phyloP scores from a whole-genome alignment of 768 basidiomycete species.

The Tylopilus cervinicoccineus region DNA sequence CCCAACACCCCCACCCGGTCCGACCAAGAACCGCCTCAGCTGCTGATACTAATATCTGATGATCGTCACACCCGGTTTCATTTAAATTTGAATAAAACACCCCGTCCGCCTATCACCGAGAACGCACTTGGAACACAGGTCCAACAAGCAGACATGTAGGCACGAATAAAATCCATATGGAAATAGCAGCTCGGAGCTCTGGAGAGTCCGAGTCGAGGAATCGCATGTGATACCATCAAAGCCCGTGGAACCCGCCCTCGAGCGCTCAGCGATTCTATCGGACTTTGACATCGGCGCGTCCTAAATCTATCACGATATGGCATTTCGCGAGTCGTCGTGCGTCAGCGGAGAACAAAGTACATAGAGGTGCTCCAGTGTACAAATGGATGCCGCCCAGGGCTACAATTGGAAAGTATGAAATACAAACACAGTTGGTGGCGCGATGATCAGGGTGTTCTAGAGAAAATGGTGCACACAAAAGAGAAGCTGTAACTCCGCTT shows the following conservation, averaged over 20 bases:
- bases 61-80: not conserved
- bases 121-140: not conserved
- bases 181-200: not conserved
- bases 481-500: not conserved
- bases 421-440: conserved; percentile 1
- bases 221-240: not conserved
- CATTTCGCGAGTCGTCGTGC: not conserved
- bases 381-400: not conserved
- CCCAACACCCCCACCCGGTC: not conserved
- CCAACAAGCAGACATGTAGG: not conserved
- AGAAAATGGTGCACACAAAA: not conserved
- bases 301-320: not conserved
- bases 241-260: not conserved
- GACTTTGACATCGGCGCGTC: not conserved
- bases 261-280: not conserved
- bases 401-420: not conserved
- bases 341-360: not conserved
- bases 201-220: not conserved
- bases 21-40: not conserved
- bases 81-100: not conserved
- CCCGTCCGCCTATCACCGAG: not conserved
- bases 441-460: not conserved
- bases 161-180: not conserved
- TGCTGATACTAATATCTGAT: not conserved
- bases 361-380: not conserved